Percentiles rank a stretch among this genome's conserved stretches.
phyloP scores from a whole-genome alignment of 2,329 filamentous ascomycete species.

The Penicillium sp. region DNA sequence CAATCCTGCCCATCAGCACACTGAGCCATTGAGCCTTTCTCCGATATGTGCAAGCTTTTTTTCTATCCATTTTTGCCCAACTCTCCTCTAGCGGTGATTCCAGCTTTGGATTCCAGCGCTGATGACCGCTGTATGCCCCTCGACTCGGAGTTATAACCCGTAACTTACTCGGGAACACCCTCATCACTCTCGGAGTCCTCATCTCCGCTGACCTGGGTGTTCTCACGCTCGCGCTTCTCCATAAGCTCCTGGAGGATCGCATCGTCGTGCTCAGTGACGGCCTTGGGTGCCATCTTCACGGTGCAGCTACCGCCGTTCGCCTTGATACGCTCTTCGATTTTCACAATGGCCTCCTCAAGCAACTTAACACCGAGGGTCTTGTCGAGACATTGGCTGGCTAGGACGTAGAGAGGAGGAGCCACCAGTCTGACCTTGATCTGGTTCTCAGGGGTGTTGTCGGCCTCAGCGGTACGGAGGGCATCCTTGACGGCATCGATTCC shows the following conservation, averaged over 20 bases:
- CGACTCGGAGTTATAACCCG: slow-evolving; percentile 10
- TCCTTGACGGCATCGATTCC: slow-evolving; percentile 98
- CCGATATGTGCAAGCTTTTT: slow-evolving; percentile 15
- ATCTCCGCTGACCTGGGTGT: slow-evolving; percentile 95
- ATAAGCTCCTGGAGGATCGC: slow-evolving; percentile 95
- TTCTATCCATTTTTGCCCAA: slow-evolving; percentile 26
- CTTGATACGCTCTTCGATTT: slow-evolving; percentile 79
- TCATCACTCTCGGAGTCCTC: slow-evolving; percentile 96
- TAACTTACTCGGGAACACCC: slow-evolving; percentile 60
- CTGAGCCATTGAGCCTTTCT: slow-evolving; percentile 21
- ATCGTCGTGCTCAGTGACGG: slow-evolving; percentile 97
- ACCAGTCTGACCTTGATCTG: slow-evolving; percentile 98
- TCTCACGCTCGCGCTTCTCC: slow-evolving; percentile 98
- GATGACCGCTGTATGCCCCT: slow-evolving; percentile 19
- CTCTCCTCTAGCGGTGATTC: slow-evolving; percentile 16
- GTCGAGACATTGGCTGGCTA: slow-evolving; percentile 93
- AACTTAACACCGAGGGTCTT: slow-evolving; percentile 81
- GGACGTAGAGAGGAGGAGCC: slow-evolving; percentile 93
- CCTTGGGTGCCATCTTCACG: slow-evolving; percentile 99
- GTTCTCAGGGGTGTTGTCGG: slow-evolving; percentile 84
- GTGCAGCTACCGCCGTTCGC: slow-evolving; percentile 74
- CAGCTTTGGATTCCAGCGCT: slow-evolving; percentile 16
- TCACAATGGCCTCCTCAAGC: slow-evolving; percentile 84
- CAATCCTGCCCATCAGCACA: slow-evolving; percentile 22
- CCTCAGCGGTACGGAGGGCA: slow-evolving; percentile 86